Conservation (phyloP, 1,139 yeast species). For the Blastobotrys persicus region DNA sequence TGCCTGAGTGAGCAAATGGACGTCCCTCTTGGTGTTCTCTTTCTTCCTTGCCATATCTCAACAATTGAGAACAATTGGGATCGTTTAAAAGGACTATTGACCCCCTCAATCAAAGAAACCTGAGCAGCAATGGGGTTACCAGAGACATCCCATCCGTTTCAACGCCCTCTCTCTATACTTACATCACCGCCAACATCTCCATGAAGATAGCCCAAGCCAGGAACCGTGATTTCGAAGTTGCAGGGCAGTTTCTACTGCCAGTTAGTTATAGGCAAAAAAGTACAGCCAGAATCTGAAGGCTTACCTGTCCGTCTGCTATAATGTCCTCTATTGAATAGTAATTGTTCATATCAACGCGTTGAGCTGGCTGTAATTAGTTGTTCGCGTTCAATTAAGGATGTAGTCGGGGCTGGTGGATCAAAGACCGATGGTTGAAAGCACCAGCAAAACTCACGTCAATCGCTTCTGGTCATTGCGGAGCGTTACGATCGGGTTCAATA, state of each 20-base stretch:
- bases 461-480: no score
- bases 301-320: constrained; percentile 52
- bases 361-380: not conserved
- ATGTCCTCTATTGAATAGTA: constrained; percentile 89
- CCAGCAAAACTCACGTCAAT: no score
- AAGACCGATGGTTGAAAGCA: no score
- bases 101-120: no score
- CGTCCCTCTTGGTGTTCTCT: not conserved
- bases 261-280: not conserved
- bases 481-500: no score
- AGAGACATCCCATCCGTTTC: no score
- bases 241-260: constrained; percentile 67
- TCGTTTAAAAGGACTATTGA: no score
- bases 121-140: no score
- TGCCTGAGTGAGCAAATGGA: not conserved
- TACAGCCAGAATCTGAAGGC: not conserved
- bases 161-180: constrained; percentile 16
- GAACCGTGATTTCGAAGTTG: constrained; percentile 70
- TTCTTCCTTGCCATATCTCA: no score
- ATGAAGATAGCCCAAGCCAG: constrained; percentile 84
- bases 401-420: no score
- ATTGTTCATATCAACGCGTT: constrained; percentile 27
- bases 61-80: no score
- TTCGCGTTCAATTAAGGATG: not conserved
- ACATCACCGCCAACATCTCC: constrained; percentile 66